Evolutionary conservation across 306 rosid genomes (phyloP).

Genomic region (Gynostemma pentaphyllum): DNA sequence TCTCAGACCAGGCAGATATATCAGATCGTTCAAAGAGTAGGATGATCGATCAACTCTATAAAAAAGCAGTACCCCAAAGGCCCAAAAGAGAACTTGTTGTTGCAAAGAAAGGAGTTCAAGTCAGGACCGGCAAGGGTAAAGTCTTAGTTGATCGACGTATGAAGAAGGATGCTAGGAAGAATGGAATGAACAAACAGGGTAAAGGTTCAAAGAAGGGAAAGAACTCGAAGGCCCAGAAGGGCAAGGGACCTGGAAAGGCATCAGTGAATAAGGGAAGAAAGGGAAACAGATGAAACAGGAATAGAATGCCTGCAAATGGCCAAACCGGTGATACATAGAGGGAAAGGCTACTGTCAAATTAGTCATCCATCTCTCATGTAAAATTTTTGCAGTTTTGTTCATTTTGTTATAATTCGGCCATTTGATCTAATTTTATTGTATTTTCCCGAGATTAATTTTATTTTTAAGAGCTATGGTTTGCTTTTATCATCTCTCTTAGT

Average conservation of each 20-base stretch:
- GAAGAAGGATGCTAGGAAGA: slow-evolving; percentile 69
- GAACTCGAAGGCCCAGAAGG: slow-evolving; percentile 33
- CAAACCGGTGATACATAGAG: background rate
- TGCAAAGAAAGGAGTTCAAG: slow-evolving; percentile 97
- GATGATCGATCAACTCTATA: slow-evolving; percentile 75
- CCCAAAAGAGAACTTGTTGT: slow-evolving; percentile 82
- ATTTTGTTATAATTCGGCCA: background rate
- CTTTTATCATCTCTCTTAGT: no score
- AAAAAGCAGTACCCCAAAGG: slow-evolving; percentile 56
- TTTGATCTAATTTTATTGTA: background rate
- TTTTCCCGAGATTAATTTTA: background rate
- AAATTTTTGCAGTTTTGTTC: background rate
- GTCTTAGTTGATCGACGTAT: slow-evolving; percentile 68
- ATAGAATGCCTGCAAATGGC: background rate
- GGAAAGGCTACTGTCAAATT: background rate
- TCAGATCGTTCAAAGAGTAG: slow-evolving; percentile 69
- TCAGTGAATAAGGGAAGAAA: slow-evolving; percentile 37
- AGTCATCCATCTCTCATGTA: background rate
- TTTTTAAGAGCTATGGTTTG: no score
- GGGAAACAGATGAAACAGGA: slow-evolving; percentile 22
- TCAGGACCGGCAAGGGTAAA: slow-evolving; percentile 60
- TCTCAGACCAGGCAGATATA: slow-evolving; percentile 86
- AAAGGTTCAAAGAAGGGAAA: slow-evolving; percentile 35
- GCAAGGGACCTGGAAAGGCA: slow-evolving; percentile 25
- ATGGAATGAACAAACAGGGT: slow-evolving; percentile 30